Evolutionary conservation across 1,284 basidiomycete species (phyloP).

Genomic region (Cutaneotrichosporon dermatis): DNA sequence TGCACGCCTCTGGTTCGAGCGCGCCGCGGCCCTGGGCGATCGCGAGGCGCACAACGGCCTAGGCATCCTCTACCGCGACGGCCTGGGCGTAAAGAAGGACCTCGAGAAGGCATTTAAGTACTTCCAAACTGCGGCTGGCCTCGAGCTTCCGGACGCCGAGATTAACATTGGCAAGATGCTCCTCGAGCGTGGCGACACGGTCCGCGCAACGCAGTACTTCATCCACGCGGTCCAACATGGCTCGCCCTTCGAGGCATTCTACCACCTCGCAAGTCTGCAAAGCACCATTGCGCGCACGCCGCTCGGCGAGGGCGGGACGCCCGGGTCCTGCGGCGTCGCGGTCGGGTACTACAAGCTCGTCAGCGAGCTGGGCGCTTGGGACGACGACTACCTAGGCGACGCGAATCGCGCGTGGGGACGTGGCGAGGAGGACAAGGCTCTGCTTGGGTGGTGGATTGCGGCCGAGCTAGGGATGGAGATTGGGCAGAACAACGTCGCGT

Average conservation of each 20-base stretch:
- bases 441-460: slow-evolving; percentile 91
- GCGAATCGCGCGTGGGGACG: slow-evolving; percentile 75
- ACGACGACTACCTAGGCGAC: slow-evolving; percentile 72
- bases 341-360: slow-evolving; percentile 80
- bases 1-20: slow-evolving; percentile 91
- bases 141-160: slow-evolving; percentile 83
- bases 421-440: slow-evolving; percentile 56
- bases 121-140: slow-evolving; percentile 75
- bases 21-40: slow-evolving; percentile 74
- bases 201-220: slow-evolving; percentile 65
- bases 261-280: slow-evolving; percentile 79
- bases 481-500: slow-evolving; percentile 94
- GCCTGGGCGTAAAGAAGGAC: slow-evolving; percentile 60
- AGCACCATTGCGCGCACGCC: slow-evolving; percentile 55
- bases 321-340: slow-evolving; percentile 69
- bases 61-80: slow-evolving; percentile 88
- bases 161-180: slow-evolving; percentile 84
- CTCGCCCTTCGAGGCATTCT: slow-evolving; percentile 86
- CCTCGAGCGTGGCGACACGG: slow-evolving; percentile 50
- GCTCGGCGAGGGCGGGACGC: slow-evolving; percentile 22
- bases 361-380: slow-evolving; percentile 82
- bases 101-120: slow-evolving; percentile 57
- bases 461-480: slow-evolving; percentile 88
- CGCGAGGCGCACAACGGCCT: slow-evolving; percentile 82
- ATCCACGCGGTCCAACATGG: slow-evolving; percentile 77